phyloP scores from a whole-genome alignment of 495 filamentous ascomycete species.

The Xylaria telfairii region DNA sequence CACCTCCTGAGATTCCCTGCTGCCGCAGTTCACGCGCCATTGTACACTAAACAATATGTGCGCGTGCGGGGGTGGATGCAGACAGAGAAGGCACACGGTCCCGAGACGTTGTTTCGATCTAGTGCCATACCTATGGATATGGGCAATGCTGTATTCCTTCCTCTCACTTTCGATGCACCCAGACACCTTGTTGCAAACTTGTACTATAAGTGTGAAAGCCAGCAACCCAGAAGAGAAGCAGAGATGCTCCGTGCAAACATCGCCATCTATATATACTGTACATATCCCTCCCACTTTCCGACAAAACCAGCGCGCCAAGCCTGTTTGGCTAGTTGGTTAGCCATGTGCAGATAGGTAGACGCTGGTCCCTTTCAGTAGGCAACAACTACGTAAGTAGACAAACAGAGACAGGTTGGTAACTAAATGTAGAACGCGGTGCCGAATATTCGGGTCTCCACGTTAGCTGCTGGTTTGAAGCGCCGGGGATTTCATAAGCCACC shows the following conservation, averaged over 20 bases:
- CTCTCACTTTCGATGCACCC: background rate
- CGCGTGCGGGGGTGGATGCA: constrained; percentile 27
- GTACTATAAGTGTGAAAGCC: background rate
- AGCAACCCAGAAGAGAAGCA: too few species aligned
- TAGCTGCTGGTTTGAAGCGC: background rate
- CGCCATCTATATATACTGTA: background rate
- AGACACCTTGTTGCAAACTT: background rate
- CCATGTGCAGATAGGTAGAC: background rate
- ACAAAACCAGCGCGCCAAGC: background rate
- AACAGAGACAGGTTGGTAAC: background rate
- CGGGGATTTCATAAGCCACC: background rate
- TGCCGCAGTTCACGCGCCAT: constrained; percentile 27
- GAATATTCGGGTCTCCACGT: constrained; percentile 1
- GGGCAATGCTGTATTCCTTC: background rate
- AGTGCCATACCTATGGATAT: too few species aligned
- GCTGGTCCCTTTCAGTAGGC: too few species aligned
- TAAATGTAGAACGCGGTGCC: background rate
- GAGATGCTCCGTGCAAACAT: background rate
- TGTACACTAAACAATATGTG: constrained; percentile 14
- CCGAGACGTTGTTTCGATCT: constrained; percentile 8
- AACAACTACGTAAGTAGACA: too few species aligned
- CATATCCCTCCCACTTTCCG: background rate
- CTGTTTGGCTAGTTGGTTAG: background rate
- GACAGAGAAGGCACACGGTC: constrained; percentile 7
- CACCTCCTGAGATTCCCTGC: constrained; percentile 17